Evolutionary conservation across 495 filamentous ascomycete genomes (phyloP).

Genomic region (Umbilicaria muhlenbergii): DNA sequence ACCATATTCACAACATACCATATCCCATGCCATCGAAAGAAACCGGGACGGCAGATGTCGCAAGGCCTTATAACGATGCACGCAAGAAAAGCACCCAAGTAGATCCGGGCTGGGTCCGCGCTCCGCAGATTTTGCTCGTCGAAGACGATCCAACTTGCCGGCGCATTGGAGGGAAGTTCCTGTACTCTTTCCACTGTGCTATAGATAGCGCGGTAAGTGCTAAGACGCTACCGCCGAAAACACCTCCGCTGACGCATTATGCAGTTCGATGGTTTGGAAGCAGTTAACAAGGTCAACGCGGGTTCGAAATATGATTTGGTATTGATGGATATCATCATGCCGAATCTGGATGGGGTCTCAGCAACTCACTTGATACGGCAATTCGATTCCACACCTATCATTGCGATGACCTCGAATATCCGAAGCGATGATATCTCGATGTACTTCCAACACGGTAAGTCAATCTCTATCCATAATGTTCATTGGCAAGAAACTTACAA

Average conservation of each 20-base stretch:
- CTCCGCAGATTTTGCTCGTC: constrained; percentile 77
- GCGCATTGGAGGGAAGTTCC: constrained; percentile 85
- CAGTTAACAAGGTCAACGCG: constrained; percentile 77
- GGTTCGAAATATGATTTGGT: constrained; percentile 82
- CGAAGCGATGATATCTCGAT: constrained; percentile 92
- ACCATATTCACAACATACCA: constrained; percentile 86
- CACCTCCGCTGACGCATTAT: constrained; percentile 9
- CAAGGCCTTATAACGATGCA: constrained; percentile 32
- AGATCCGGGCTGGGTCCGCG: constrained; percentile 68
- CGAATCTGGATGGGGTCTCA: constrained; percentile 84
- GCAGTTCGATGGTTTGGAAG: constrained; percentile 79
- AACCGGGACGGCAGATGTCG: constrained; percentile 29
- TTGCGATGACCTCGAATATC: constrained; percentile 98
- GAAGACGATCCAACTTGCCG: constrained; percentile 93
- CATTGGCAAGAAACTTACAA: constrained; percentile 8
- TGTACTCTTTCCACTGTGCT: constrained; percentile 72
- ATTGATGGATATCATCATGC: constrained; percentile 99
- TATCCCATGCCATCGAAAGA: constrained; percentile 56
- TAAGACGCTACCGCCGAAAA: background rate
- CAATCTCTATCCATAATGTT: background rate
- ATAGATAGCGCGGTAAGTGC: constrained; percentile 81
- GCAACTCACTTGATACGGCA: constrained; percentile 89
- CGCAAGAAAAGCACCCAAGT: constrained; percentile 53
- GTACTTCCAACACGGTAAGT: constrained; percentile 90
- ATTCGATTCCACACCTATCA: constrained; percentile 75